These are phyloP conservation scores for Funneliformis geosporum DNA, from an alignment of 192 early-diverging fungal genomes.

Conservation along the genomic window DNA sequence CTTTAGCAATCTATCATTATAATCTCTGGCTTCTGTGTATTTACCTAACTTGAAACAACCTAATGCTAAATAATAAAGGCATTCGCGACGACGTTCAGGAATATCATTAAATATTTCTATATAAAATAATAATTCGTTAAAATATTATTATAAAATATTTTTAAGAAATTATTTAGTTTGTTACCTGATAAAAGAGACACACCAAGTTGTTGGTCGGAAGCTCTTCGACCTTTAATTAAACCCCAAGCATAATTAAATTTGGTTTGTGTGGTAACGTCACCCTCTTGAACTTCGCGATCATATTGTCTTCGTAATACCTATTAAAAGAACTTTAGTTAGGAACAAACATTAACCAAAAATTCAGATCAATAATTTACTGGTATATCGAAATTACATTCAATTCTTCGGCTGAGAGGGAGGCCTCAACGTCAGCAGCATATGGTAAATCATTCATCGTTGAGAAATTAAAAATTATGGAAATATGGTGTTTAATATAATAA, in stretches of 20 bases:
- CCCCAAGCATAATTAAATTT: constrained; percentile 99
- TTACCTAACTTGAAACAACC: constrained; percentile 91
- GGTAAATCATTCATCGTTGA: constrained; percentile 9
- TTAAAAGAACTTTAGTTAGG: background rate
- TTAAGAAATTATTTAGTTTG: background rate
- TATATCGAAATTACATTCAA: constrained; percentile 11
- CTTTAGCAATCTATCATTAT: constrained; percentile 78
- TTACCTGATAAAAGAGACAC: constrained; percentile 75
- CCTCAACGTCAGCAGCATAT: constrained; percentile 25
- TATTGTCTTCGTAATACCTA: constrained; percentile 72
- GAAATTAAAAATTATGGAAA: no score
- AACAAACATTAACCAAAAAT: background rate
- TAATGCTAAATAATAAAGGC: constrained; percentile 91
- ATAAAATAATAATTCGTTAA: constrained; percentile 13
- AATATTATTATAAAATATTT: background rate
- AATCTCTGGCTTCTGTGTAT: constrained; percentile 78
- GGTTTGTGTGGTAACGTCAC: constrained; percentile 76
- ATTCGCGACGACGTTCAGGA: constrained; percentile 85
- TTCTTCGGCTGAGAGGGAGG: constrained; percentile 8
- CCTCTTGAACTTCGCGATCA: constrained; percentile 56
- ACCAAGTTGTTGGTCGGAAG: constrained; percentile 72
- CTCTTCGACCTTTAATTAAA: constrained; percentile 69
- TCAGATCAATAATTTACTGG: background rate
- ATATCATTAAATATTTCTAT: constrained; percentile 87
- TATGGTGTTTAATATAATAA: no score